A percentile compares a stretch with the other conserved stretches of the same genome.
These are phyloP conservation scores for Tulasnella sp. DNA, from an alignment of 768 basidiomycete species.

Conservation along the genomic window DNA sequence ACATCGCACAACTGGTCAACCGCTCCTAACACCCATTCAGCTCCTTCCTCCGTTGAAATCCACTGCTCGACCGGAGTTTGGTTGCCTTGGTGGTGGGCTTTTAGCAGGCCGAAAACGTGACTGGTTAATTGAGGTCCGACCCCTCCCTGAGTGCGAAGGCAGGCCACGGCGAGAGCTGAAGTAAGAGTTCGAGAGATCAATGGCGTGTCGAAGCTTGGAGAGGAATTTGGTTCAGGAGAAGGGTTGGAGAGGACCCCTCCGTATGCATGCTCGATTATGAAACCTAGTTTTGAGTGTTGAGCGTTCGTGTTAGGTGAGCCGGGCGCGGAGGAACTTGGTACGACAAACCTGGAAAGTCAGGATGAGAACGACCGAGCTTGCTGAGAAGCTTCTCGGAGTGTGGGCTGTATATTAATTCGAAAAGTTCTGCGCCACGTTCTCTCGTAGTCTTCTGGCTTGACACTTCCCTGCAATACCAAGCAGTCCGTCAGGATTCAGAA, in stretches of 20 bases:
- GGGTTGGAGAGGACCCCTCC: conserved; percentile 69
- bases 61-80: conserved; percentile 34
- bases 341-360: conserved; percentile 90
- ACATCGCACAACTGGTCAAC: conserved; percentile 35
- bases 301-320: conserved; percentile 10
- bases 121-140: conserved; percentile 85
- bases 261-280: conserved; percentile 76
- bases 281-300: conserved; percentile 45
- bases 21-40: conserved; percentile 36
- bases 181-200: conserved; percentile 70
- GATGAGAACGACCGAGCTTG: conserved; percentile 84
- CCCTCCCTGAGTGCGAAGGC: conserved; percentile 75
- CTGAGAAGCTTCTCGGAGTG: conserved; percentile 83
- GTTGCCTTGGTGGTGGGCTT: conserved; percentile 58
- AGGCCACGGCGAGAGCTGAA: conserved; percentile 79
- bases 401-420: conserved; percentile 85
- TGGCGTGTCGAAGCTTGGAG: conserved; percentile 56
- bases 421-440: conserved; percentile 65
- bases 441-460: conserved; percentile 50
- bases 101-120: conserved; percentile 86
- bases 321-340: background rate
- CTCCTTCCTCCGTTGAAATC: conserved; percentile 37
- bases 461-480: background rate
- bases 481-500: background rate
- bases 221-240: conserved; percentile 61